phyloP scores from a whole-genome alignment of 164 flowering plant genomes.

The Kingdonia uniflora region DNA sequence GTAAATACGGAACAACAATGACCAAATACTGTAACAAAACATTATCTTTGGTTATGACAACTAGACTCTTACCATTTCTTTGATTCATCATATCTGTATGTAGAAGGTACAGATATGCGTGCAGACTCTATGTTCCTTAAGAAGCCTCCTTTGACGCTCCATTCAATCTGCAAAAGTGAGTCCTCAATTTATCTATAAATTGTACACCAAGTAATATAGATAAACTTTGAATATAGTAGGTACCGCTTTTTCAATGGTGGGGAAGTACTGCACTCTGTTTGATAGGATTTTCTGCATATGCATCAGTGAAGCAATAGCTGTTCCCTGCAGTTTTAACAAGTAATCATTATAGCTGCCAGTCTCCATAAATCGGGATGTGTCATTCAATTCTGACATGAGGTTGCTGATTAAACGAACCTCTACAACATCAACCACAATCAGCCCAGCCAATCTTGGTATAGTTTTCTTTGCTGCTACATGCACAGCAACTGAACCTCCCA shows the following conservation, averaged over 20 bases:
- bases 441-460: conserved; percentile 61
- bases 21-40: too few species aligned
- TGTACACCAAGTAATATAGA: neutral
- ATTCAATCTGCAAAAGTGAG: conserved; percentile 59
- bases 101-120: conserved; percentile 80
- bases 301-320: conserved; percentile 87
- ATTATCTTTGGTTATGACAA: too few species aligned
- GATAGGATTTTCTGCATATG: conserved; percentile 97
- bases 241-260: conserved; percentile 87
- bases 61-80: conserved; percentile 59
- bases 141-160: conserved; percentile 92
- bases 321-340: conserved; percentile 53
- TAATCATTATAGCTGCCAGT: conserved; percentile 2
- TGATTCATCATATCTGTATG: conserved; percentile 69
- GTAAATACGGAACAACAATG: too few species aligned
- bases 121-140: conserved; percentile 89
- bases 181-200: neutral
- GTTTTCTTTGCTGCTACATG: conserved; percentile 83
- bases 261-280: conserved; percentile 74
- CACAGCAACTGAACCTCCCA: conserved; percentile 98
- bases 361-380: neutral
- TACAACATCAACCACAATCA: conserved; percentile 90
- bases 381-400: too few species aligned
- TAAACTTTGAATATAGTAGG: conserved; percentile 1
- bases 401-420: conserved; percentile 44